phyloP scores from a whole-genome alignment of 1,284 basidiomycete genomes.

The Phylloporus gajari region DNA sequence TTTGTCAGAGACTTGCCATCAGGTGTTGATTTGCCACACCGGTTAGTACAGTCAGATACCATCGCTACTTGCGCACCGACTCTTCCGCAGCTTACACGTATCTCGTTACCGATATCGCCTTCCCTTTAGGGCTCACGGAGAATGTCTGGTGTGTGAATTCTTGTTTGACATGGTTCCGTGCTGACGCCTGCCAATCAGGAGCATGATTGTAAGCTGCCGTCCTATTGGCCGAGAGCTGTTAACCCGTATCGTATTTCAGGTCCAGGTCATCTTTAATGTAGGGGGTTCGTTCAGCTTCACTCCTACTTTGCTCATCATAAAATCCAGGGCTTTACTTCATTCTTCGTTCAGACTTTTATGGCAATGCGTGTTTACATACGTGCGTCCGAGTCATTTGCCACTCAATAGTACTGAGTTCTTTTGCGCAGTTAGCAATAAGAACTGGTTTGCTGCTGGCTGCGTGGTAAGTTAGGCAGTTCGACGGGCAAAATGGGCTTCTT shows the following conservation, averaged over 20 bases:
- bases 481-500: background rate
- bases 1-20: constrained; percentile 64
- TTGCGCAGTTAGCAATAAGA: constrained; percentile 43
- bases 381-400: constrained; percentile 20
- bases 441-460: constrained; percentile 29
- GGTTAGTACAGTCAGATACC: constrained; percentile 44
- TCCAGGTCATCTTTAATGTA: constrained; percentile 53
- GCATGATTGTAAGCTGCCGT: constrained; percentile 53
- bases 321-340: constrained; percentile 47
- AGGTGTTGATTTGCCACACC: constrained; percentile 66
- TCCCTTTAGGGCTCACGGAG: constrained; percentile 44
- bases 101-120: constrained; percentile 27
- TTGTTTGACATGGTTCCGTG: background rate
- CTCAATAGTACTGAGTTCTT: background rate
- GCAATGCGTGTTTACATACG: constrained; percentile 46
- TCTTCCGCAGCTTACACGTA: constrained; percentile 64
- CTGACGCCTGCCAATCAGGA: constrained; percentile 48
- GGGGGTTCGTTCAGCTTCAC: background rate
- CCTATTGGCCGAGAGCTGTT: background rate
- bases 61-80: background rate
- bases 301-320: constrained; percentile 16
- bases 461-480: constrained; percentile 29
- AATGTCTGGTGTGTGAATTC: constrained; percentile 59
- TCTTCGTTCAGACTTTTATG: constrained; percentile 51
- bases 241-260: constrained; percentile 24